A percentile compares a stretch with the other conserved stretches of the same genome.
Evolutionary conservation across 2,329 filamentous ascomycete genomes (phyloP).

Genomic region (Chalaropsis ovoidea): DNA sequence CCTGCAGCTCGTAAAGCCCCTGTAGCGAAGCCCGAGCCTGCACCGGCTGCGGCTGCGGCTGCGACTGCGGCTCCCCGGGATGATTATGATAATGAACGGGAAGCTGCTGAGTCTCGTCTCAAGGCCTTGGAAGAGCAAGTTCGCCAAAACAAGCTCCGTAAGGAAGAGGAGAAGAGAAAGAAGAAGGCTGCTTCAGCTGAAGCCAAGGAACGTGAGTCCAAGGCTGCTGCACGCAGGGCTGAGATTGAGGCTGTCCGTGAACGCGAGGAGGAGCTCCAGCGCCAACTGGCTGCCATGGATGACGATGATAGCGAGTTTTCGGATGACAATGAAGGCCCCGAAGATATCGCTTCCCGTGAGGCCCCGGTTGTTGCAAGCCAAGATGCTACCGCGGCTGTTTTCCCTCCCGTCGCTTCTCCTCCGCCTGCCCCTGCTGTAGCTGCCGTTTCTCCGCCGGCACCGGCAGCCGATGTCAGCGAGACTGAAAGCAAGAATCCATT

Average conservation of each 20-base stretch:
- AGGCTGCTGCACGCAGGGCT: conserved; percentile 71
- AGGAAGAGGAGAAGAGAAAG: conserved; percentile 87
- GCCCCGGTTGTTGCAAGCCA: conserved; percentile 43
- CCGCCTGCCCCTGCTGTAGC: conserved; percentile 42
- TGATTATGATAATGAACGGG: conserved; percentile 67
- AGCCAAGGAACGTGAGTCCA: conserved; percentile 77
- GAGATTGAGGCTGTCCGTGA: conserved; percentile 88
- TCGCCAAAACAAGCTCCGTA: conserved; percentile 83
- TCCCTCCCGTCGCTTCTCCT: conserved; percentile 38
- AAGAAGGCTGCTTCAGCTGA: conserved; percentile 82
- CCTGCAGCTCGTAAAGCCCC: conserved; percentile 64
- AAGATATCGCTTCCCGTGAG: conserved; percentile 56
- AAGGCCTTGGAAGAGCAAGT: conserved; percentile 90
- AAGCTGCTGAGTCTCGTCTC: conserved; percentile 71
- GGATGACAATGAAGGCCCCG: conserved; percentile 67
- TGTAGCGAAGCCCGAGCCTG: conserved; percentile 48
- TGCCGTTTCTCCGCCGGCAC: conserved; percentile 32
- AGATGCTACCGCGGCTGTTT: conserved; percentile 34
- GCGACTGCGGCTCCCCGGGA: conserved; percentile 38
- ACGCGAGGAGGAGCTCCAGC: conserved; percentile 78
- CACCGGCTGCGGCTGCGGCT: conserved; percentile 36
- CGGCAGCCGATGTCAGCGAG: conserved; percentile 47
- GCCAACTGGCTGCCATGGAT: conserved; percentile 67
- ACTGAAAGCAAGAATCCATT: conserved; percentile 89
- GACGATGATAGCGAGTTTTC: conserved; percentile 61